Conservation (phyloP, 2,329 filamentous ascomycete genomes). For the Sarocladiaceae sp. region DNA sequence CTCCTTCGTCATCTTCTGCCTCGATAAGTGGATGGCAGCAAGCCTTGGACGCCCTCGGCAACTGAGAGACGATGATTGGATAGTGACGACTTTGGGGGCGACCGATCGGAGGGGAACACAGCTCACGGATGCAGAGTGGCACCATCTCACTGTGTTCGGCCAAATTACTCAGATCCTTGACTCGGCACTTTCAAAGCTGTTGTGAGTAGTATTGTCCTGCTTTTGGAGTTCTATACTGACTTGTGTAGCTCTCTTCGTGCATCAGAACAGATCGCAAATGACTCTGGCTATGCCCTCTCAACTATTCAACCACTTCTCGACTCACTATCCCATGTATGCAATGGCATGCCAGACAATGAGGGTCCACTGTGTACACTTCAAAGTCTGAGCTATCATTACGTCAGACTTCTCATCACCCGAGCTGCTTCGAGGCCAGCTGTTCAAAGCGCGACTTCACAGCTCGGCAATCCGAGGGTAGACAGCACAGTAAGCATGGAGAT, state of each 20-base stretch:
- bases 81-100: slow-evolving; percentile 8
- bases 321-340: neutral
- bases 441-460: neutral
- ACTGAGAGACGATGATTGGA: slow-evolving; percentile 12
- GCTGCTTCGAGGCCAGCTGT: neutral
- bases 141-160: neutral
- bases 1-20: slow-evolving; percentile 13
- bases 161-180: slow-evolving; percentile 4
- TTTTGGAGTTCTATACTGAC: neutral
- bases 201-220: slow-evolving; percentile 5
- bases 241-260: slow-evolving; percentile 1
- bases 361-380: neutral
- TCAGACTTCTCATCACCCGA: neutral
- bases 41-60: slow-evolving; percentile 14
- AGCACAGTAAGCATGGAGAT: too few relatives aligned
- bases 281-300: neutral
- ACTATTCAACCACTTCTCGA: neutral
- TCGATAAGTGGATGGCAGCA: slow-evolving; percentile 16
- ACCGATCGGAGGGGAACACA: slow-evolving; percentile 2
- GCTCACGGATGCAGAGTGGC: slow-evolving; percentile 2
- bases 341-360: neutral
- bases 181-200: slow-evolving; percentile 9
- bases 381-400: neutral
- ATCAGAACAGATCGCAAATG: neutral
- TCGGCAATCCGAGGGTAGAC: neutral